phyloP scores from a whole-genome alignment of 805 yeast species.

The Candida arabinofermentans region DNA sequence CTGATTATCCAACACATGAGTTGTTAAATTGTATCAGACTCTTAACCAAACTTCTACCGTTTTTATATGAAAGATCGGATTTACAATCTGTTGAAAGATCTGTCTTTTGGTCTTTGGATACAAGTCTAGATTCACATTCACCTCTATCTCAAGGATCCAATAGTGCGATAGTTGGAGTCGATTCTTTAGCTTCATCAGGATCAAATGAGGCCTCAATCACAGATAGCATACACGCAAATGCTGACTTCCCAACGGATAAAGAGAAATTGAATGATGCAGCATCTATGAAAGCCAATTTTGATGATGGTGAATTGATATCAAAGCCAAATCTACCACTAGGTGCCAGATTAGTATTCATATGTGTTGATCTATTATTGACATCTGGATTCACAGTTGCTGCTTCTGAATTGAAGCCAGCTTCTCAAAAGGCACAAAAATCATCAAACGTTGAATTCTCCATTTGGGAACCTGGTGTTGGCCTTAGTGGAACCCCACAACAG shows the following conservation, averaged over 20 bases:
- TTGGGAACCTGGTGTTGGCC: slow-evolving; percentile 84
- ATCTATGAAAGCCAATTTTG: slow-evolving; percentile 8
- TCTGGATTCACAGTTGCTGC: slow-evolving; percentile 50
- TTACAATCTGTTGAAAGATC: slow-evolving; percentile 31
- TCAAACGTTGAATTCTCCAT: slow-evolving; percentile 36
- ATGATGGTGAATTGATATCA: slow-evolving; percentile 10
- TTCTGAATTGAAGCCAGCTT: not conserved
- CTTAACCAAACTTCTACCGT: slow-evolving; percentile 63
- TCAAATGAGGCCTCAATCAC: slow-evolving; percentile 17
- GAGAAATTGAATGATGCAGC: slow-evolving; percentile 11
- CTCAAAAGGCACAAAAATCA: not conserved
- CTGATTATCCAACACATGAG: slow-evolving; percentile 29
- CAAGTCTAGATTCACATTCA: slow-evolving; percentile 11
- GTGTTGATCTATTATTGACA: slow-evolving; percentile 49
- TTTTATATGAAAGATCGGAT: slow-evolving; percentile 51
- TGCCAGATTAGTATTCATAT: slow-evolving; percentile 32
- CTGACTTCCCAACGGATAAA: slow-evolving; percentile 10
- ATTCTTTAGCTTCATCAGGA: slow-evolving; percentile 16
- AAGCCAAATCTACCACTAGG: slow-evolving; percentile 31
- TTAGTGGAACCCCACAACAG: slow-evolving; percentile 20
- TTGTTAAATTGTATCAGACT: slow-evolving; percentile 61
- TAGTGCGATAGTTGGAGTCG: slow-evolving; percentile 23
- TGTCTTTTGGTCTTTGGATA: slow-evolving; percentile 42
- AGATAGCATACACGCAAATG: slow-evolving; percentile 17
- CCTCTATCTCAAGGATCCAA: slow-evolving; percentile 10